Evolutionary conservation across 768 basidiomycete species (phyloP), one percentile per base, ranked within the genome.

Genomic region (Termitomyces sp.): DNA sequence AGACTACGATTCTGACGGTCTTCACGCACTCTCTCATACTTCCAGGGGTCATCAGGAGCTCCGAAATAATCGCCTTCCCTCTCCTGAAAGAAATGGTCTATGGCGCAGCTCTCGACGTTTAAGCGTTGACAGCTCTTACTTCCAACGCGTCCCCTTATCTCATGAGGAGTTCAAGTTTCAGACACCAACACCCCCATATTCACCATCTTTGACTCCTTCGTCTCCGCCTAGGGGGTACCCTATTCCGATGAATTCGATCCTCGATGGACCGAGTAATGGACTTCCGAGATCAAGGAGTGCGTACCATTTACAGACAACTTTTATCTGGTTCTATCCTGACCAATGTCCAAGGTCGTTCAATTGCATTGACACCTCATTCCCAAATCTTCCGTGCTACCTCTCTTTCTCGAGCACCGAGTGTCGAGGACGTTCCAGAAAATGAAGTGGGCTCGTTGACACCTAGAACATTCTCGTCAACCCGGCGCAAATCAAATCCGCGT

Each of bases 401-500:
- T 11, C 65, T 70, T 11, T 79, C 79, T 11, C 72, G 76, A 45
- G 66, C 69, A 40, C 72, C 67, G 11, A 72, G 75, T 55, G 66
- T 77, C 35, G 72, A 74, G n/a, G 73, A 71, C 43, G 66, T 71
- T 15, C 69, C 69, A 10, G 75, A 77, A 60, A 62, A 71, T 28
- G 73, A 64, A 21, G 51, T 60, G 5, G 61, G 61, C 9, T 57
- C 61, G 10, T 53, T 44, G 19, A 64, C 49, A 34, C 55, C 55
- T 4, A 57, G 58, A 24, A 50, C 53, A 30, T 24, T 55, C 37
- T 57, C 52, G 34, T 46, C 53, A 43, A 26, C 57, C 7, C 51
- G 38, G 15, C 38, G 24, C 10, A 28, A 17, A 5, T 61, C 58
- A 17, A 56, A 28, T 15, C 54, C 56, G 7, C 59, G 45, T 26